Evolutionary conservation across 1,139 yeast genomes (phyloP).

Genomic region (Suhomyces bokatorum): DNA sequence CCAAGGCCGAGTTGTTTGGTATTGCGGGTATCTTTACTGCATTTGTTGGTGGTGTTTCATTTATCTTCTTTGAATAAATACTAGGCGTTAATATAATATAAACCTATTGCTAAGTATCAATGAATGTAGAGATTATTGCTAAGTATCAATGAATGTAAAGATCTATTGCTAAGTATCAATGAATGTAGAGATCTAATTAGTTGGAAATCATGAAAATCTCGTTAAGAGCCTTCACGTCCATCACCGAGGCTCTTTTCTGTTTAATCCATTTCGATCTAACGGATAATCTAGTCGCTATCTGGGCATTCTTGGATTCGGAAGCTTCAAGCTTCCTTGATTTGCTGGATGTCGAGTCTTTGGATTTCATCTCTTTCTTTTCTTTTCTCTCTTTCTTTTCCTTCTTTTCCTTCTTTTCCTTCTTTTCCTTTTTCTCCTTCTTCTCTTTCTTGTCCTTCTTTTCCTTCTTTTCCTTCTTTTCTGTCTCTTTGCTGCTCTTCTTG

Average conservation of each 20-base stretch:
- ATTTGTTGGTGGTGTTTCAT: constrained; percentile 41
- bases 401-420: constrained; percentile 28
- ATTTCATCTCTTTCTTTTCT: constrained; percentile 21
- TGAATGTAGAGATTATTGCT: neutral
- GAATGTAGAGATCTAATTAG: constrained; percentile 22
- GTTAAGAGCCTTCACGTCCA: constrained; percentile 83
- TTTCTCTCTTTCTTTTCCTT: constrained; percentile 24
- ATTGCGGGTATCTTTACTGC: constrained; percentile 35
- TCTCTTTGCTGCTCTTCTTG: neutral
- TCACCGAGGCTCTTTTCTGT: constrained; percentile 86
- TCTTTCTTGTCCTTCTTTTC: constrained; percentile 6
- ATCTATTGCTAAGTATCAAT: neutral
- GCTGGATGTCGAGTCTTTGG: constrained; percentile 22
- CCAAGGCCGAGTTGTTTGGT: constrained; percentile 34
- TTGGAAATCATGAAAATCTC: constrained; percentile 85
- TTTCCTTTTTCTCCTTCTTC: constrained; percentile 26
- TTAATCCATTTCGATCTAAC: constrained; percentile 84
- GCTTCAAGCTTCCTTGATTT: constrained; percentile 13
- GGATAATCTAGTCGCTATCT: constrained; percentile 64
- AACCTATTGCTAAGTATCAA: neutral
- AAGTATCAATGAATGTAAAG: too few relatives aligned
- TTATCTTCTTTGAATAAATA: constrained; percentile 29
- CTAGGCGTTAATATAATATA: neutral
- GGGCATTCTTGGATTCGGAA: constrained; percentile 16
- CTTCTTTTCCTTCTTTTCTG: constrained; percentile 11